Evolutionary conservation across 768 basidiomycete genomes (phyloP).

Genomic region (Amanita rimosa): DNA sequence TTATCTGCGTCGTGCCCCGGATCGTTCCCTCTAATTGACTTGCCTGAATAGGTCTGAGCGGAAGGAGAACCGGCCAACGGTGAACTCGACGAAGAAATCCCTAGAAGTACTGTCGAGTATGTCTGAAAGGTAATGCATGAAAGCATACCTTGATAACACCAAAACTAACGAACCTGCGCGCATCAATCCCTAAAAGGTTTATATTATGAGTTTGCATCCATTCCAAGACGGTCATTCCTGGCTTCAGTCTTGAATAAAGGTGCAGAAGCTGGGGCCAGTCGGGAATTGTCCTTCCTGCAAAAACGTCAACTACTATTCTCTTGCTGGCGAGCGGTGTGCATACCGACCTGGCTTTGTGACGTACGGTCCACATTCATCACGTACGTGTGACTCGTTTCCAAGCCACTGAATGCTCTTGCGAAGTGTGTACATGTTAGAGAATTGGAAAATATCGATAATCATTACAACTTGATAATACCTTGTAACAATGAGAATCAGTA

Average conservation of each 20-base stretch:
- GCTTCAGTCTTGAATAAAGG: constrained; percentile 77
- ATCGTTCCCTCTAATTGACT: background rate
- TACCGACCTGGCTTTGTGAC: constrained; percentile 63
- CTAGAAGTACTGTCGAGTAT: constrained; percentile 20
- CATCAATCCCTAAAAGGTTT: constrained; percentile 68
- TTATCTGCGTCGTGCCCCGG: background rate
- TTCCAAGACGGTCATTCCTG: constrained; percentile 72
- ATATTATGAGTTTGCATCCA: constrained; percentile 82
- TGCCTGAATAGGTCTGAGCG: constrained; percentile 13
- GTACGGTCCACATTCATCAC: constrained; percentile 87
- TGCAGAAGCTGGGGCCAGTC: constrained; percentile 84
- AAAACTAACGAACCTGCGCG: constrained; percentile 91
- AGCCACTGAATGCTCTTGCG: constrained; percentile 82
- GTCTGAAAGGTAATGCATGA: background rate
- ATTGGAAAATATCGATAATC: constrained; percentile 96
- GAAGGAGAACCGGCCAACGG: constrained; percentile 76
- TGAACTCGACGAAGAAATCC: constrained; percentile 91
- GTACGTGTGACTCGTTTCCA: constrained; percentile 74
- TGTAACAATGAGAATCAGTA: constrained; percentile 6
- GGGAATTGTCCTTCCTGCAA: constrained; percentile 43
- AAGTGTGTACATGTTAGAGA: constrained; percentile 93
- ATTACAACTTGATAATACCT: constrained; percentile 97
- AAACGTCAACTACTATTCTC: constrained; percentile 1
- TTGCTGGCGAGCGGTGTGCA: background rate
- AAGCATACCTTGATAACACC: constrained; percentile 87